Evolutionary conservation across 1,284 basidiomycete genomes (phyloP).

Genomic region (Violaceomyces palustris): DNA sequence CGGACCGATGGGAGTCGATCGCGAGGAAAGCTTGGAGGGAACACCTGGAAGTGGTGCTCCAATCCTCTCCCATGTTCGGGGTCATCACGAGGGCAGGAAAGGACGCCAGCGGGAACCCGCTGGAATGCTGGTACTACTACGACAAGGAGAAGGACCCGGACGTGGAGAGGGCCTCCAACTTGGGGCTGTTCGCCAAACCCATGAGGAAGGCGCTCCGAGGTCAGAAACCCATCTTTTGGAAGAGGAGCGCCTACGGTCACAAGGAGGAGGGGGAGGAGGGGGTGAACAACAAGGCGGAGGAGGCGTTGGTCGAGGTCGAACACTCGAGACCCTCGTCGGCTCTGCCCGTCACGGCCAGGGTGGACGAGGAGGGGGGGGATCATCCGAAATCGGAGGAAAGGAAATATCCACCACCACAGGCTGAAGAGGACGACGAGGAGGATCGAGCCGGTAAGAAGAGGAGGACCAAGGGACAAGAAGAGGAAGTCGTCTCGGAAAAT

Average conservation of each 20-base stretch:
- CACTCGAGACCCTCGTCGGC: conserved; percentile 2
- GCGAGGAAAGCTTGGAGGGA: conserved; percentile 48
- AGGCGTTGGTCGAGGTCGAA: conserved; percentile 5
- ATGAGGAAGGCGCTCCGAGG: conserved; percentile 49
- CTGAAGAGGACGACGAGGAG: conserved; percentile 18
- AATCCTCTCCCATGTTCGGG: conserved; percentile 44
- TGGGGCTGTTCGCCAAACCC: conserved; percentile 48
- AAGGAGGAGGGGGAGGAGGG: conserved; percentile 9
- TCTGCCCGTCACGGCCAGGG: conserved; percentile 1
- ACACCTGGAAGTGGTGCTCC: conserved; percentile 41
- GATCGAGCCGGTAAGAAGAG: conserved; percentile 4
- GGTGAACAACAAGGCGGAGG: conserved; percentile 2
- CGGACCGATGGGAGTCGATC: conserved; percentile 23
- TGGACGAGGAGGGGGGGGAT: neutral
- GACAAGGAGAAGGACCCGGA: conserved; percentile 47
- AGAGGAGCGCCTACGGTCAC: conserved; percentile 39
- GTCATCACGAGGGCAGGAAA: conserved; percentile 49
- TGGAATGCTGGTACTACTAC: conserved; percentile 52
- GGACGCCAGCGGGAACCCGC: conserved; percentile 45
- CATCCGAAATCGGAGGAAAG: neutral
- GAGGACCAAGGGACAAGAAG: neutral
- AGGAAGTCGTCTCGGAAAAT: conserved; percentile 18
- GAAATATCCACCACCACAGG: neutral
- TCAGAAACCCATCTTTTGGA: conserved; percentile 52
- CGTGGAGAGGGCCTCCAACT: conserved; percentile 43